Evolutionary conservation across 1,284 basidiomycete species (phyloP).

Genomic region (Gastroboletus turbinatus): DNA sequence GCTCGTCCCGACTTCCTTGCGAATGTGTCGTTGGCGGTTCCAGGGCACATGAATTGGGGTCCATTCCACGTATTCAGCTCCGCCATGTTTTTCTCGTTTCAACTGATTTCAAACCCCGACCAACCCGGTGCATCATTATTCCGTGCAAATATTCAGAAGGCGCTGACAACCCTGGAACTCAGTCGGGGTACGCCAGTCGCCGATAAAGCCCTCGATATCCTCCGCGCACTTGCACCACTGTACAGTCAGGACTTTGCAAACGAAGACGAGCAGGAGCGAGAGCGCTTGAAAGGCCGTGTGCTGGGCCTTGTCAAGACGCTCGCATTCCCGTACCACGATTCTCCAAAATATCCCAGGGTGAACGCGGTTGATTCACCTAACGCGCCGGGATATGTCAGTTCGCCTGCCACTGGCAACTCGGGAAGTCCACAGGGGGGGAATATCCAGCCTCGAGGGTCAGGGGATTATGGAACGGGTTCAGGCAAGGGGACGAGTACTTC

Average conservation of each 20-base stretch:
- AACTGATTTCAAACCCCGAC: constrained; percentile 73
- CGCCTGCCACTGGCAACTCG: constrained; percentile 38
- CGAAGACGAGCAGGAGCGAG: constrained; percentile 48
- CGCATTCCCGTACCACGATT: constrained; percentile 77
- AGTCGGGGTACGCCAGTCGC: constrained; percentile 61
- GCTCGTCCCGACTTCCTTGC: constrained; percentile 69
- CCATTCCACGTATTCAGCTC: constrained; percentile 81
- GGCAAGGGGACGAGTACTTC: constrained; percentile 13
- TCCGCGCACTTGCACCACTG: constrained; percentile 65
- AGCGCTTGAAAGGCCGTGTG: constrained; percentile 58
- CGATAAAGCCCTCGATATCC: constrained; percentile 69
- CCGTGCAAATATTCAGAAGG: constrained; percentile 69
- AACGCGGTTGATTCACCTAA: constrained; percentile 48
- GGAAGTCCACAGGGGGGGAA: constrained; percentile 30
- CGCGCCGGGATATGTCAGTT: constrained; percentile 32
- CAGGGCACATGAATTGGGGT: constrained; percentile 80
- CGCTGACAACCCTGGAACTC: constrained; percentile 61
- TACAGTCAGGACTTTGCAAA: constrained; percentile 60
- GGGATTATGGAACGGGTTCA: constrained; percentile 25
- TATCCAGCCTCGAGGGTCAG: constrained; percentile 27
- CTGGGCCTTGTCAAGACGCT: constrained; percentile 67
- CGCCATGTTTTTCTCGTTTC: constrained; percentile 85
- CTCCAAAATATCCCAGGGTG: constrained; percentile 49
- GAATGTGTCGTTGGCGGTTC: constrained; percentile 64
- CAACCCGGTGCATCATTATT: constrained; percentile 72